Base-by-base conservation (phyloP, 169 alveolate genomes). In the Neospora caninum region DNA sequence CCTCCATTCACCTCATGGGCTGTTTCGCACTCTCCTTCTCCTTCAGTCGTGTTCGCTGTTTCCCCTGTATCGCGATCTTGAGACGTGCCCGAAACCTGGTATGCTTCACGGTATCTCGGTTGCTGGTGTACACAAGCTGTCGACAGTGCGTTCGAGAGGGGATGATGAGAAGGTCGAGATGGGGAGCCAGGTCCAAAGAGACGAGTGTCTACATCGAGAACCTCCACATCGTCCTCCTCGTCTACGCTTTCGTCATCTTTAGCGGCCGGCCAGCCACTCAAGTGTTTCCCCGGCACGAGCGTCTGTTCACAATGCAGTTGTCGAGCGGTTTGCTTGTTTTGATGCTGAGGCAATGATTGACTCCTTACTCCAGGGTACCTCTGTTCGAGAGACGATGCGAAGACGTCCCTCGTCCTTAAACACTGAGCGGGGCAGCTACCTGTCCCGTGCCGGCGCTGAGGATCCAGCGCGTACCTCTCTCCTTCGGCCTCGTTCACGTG, bases 131-230 rank as follows among this genome's bases (percentile, higher is more conserved):
- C 78, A 64, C 36, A 20, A 29, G 0, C 29, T 64, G 20, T 20
- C 34, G 78, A 20, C 78, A 25, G 7, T n/a, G 78, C 2, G 29
- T 64, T 9, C 78, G 31, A 64, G 78, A n/a, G 31, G 25, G 34
- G 34, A 20, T 64, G 78, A n/a, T 27, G 78, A 64, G 34, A 64
- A 10, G 36, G 31, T 25, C 27, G 42, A 31, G 87, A 78, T 7
- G 87, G 87, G 45, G 87, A 78, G 34, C 41, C 87, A 29, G 87
- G 27, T 38, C 87, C 87, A 45, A 78, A 78, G 25, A 34, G 45
- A 29, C 87, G 39, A 34, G 87, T 39, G 43, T 78, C 87, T 10
- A 78, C 87, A 27, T 78, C 45, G 53, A 20, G 87, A 22, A 22
- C 43, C 45, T 78, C 87, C 45, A 10, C 39, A 25, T 16, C 87